These are phyloP conservation scores for Eucalyptus polyanthemos DNA, from an alignment of 345 rosid species.

Conservation along the genomic window DNA sequence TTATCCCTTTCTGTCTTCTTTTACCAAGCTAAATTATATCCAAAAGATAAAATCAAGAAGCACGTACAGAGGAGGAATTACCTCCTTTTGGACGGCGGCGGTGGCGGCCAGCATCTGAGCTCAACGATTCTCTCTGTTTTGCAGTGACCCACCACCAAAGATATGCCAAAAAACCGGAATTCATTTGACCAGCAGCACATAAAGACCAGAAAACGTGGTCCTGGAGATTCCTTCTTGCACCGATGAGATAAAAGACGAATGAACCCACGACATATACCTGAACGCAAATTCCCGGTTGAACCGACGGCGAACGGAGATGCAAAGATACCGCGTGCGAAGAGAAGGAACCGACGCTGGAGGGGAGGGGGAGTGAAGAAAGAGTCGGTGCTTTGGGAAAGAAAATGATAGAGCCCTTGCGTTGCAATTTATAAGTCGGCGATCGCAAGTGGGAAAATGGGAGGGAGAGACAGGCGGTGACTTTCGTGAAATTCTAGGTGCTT, in stretches of 20 bases:
- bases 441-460: background rate
- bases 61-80: background rate
- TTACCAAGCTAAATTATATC: background rate
- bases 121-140: background rate
- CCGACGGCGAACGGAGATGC: background rate
- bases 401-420: background rate
- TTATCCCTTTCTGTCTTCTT: too few relatives aligned
- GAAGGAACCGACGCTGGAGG: background rate
- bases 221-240: background rate
- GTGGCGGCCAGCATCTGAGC: background rate
- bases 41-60: background rate
- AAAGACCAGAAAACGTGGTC: background rate
- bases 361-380: background rate
- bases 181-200: background rate
- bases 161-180: background rate
- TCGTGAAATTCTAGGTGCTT: background rate
- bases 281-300: background rate
- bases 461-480: background rate
- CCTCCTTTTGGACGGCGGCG: background rate
- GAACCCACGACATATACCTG: background rate
- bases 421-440: background rate
- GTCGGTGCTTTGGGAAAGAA: background rate
- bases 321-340: background rate
- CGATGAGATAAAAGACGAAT: background rate
- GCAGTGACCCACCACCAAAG: background rate